Evolutionary conservation across 768 basidiomycete genomes (phyloP), one percentile per base, ranked within the genome.

Genomic region (Termitomyces heimii): DNA sequence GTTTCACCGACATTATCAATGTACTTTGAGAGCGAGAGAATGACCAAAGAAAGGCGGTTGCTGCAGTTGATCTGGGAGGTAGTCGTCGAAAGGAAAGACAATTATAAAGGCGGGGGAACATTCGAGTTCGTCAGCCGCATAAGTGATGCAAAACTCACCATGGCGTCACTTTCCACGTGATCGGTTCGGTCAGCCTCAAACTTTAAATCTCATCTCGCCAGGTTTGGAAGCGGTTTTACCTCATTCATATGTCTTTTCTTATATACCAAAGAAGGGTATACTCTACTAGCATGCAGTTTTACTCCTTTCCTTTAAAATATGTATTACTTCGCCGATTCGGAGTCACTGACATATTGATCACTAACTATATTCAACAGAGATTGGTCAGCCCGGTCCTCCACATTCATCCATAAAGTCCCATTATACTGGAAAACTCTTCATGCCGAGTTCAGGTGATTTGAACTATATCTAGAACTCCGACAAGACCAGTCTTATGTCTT

Each of bases 1-100:
- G 66, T 61, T 78, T 70, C 50, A 70, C 71, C 42, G 67, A 58
- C 72, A 75, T 75, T 65, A 70, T 66, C 46, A 66, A 65, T 20
- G 50, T 12, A 43, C 61, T 63, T 32, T 70, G 67, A 14, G 73
- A 70, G 35, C 67, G 70, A n/a, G 69, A 64, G 51, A 68, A 61
- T 32, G 70, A 63, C 14, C 72, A 65, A 53, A 72, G 70, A 51
- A 71, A 64, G 22, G 64, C 60, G 47, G 53, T 47, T 39, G 62
- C 48, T 37, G 70, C 44, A 26, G 54, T 51, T 6, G 42, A 53
- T 4, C 52, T 55, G 40, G 58, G 32, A 39, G 59, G 62, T 51
- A 35, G 32, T 31, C 55, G 55, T 45, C 57, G 55, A 56, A 57
- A 35, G 22, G 60, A 59, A 29, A 58, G 53, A 34, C 56, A 54